Evolutionary conservation across 352 stramenopile species (phyloP), one percentile per base, ranked within the genome.

Genomic region (Pythium coloratum): DNA sequence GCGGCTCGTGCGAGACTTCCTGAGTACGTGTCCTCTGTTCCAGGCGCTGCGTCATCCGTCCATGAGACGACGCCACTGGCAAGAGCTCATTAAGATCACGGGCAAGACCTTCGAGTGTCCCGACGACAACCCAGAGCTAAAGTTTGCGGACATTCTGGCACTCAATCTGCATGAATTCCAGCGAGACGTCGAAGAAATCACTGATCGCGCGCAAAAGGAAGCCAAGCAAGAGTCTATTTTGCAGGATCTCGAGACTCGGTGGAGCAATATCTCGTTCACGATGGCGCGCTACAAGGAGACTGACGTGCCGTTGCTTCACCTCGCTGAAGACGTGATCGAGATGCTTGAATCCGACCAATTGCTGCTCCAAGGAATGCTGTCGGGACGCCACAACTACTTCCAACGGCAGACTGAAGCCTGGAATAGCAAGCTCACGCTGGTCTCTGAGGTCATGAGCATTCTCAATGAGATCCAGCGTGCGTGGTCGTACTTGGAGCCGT

Each of bases 301-400:
- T 6, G 73, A 84, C 44, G 76, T 97, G 0, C 89, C 86, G 14
- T 69, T 98, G 57, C 76, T 98, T 14, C 81, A 88, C n/a, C 75
- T 98, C 59, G 64, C 78, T 0, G 97, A 99, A 76, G 96, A 99
- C 32, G 86, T 98, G 59, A 86, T 98, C 32, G 95, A 99, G 68
- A 86, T 96, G 64, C 81, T 99, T 20, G 95, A 99, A 60, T 97
- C 91, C 28, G 94, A 99, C 72, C 96, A 99, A 69, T 72, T 99
- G 3, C 72, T 95, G 6, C 78, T 99, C 20, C 96, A 99, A 74
- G 83, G 85, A 34, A 99, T 99, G 95, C 80, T 97, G 1, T 76
- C 77, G 10, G 80, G 79, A 12, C 78, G 84, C 4, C 74, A 91
- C 63, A 90, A 88, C 54, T 92, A 84, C 60, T 93, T 92, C 60